Percentiles rank a stretch among this genome's conserved stretches.
Evolutionary conservation across 345 rosid species (phyloP).

Genomic region (Salix dunnii): DNA sequence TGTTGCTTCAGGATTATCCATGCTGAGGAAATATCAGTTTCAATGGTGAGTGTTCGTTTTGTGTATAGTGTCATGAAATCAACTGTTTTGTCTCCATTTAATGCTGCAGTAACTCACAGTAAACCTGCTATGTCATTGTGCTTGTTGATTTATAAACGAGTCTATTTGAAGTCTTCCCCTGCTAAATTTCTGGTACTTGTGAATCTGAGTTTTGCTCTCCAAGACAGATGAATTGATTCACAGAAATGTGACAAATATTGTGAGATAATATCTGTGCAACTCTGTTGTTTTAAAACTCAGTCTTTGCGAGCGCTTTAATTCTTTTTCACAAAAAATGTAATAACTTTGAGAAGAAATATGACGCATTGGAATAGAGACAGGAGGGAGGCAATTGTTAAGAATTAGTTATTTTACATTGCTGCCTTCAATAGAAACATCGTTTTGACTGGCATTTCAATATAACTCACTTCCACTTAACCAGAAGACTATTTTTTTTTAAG

Average conservation of each 20-base stretch:
- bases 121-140: neutral
- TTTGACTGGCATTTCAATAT: neutral
- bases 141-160: neutral
- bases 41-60: conserved; percentile 50
- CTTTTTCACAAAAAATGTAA: neutral
- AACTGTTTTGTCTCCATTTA: neutral
- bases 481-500: neutral
- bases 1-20: conserved; percentile 39
- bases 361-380: neutral
- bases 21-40: conserved; percentile 46
- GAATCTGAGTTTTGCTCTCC: neutral
- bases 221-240: neutral
- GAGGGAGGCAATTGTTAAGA: neutral
- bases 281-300: neutral
- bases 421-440: neutral
- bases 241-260: neutral
- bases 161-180: neutral
- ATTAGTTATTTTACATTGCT: neutral
- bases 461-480: neutral
- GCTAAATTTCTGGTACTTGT: neutral
- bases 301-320: neutral
- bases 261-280: neutral
- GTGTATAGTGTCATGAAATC: neutral
- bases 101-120: neutral
- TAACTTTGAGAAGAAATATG: neutral